Evolutionary conservation across 2,329 filamentous ascomycete species (phyloP).

Genomic region (Fusarium denticulatum): DNA sequence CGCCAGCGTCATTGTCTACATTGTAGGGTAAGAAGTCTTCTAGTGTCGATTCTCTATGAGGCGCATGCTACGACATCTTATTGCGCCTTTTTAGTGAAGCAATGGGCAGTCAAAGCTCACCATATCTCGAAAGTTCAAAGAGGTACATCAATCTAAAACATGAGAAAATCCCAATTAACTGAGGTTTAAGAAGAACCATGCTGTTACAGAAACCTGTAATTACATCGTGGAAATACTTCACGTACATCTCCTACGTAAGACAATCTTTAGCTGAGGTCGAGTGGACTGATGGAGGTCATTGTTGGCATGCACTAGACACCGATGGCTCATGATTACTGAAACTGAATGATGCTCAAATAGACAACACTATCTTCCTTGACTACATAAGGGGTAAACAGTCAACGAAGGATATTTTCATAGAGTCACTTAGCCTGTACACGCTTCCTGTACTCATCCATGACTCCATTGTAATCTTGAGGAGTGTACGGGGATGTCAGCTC

Average conservation of each 20-base stretch:
- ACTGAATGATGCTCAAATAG: not conserved
- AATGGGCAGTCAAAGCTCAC: not conserved
- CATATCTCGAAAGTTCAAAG: not conserved
- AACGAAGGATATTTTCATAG: not conserved
- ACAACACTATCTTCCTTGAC: not conserved
- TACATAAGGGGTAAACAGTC: not conserved
- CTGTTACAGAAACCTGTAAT: not conserved
- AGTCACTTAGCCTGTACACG: not conserved
- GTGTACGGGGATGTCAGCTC: not conserved
- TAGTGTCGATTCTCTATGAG: fast-evolving
- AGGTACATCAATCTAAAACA: not conserved
- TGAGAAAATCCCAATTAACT: not conserved
- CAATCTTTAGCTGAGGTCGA: no score
- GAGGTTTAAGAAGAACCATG: not conserved
- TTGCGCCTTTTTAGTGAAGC: no score
- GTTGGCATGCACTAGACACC: not conserved
- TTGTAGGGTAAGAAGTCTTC: fast-evolving
- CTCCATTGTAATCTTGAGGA: not conserved
- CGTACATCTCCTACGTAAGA: fast-evolving
- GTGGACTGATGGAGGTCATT: not conserved
- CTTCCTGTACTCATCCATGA: not conserved
- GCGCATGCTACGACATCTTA: no score
- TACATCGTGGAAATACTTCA: fast-evolving
- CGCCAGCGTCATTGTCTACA: not conserved
- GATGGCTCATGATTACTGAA: not conserved